Conservation (phyloP, 2,329 filamentous ascomycete genomes). For the Corynespora cassiicola region DNA sequence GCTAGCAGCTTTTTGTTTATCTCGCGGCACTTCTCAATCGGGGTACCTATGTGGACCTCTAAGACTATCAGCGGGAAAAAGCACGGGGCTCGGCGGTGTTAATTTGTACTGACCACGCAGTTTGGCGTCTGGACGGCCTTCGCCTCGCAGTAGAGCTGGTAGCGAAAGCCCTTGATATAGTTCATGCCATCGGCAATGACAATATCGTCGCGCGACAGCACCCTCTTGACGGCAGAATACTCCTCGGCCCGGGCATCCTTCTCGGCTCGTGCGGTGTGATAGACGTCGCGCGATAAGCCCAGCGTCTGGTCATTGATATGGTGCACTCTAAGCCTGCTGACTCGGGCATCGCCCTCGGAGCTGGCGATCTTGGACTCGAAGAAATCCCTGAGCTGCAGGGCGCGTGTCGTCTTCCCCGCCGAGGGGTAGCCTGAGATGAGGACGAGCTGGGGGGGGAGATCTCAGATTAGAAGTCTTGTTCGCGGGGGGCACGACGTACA, state of each 20-base stretch:
- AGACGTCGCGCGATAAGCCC: conserved; percentile 72
- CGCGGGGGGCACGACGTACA: conserved; percentile 20
- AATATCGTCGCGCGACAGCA: conserved; percentile 74
- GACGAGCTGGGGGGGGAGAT: conserved; percentile 63
- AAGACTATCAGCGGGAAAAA: conserved; percentile 42
- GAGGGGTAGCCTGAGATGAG: conserved; percentile 69
- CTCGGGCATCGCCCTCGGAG: conserved; percentile 53
- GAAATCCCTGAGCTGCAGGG: conserved; percentile 69
- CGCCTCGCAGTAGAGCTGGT: conserved; percentile 84
- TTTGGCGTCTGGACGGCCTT: conserved; percentile 79
- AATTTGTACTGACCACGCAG: conserved; percentile 69
- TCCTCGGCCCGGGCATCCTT: conserved; percentile 81
- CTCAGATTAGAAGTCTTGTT: conserved; percentile 12
- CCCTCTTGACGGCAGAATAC: conserved; percentile 79
- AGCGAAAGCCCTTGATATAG: conserved; percentile 90
- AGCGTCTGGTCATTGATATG: conserved; percentile 77
- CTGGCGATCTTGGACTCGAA: conserved; percentile 65
- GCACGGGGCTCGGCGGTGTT: too few relatives aligned
- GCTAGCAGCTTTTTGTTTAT: conserved; percentile 66
- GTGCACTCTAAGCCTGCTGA: conserved; percentile 68
- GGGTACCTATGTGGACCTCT: conserved; percentile 65
- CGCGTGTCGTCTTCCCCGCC: conserved; percentile 68
- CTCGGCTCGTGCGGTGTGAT: conserved; percentile 78
- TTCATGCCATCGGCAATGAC: conserved; percentile 82
- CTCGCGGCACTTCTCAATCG: conserved; percentile 60